These are phyloP conservation scores for Glycine soja DNA, from an alignment of 306 rosid genomes.

Conservation along the genomic window DNA sequence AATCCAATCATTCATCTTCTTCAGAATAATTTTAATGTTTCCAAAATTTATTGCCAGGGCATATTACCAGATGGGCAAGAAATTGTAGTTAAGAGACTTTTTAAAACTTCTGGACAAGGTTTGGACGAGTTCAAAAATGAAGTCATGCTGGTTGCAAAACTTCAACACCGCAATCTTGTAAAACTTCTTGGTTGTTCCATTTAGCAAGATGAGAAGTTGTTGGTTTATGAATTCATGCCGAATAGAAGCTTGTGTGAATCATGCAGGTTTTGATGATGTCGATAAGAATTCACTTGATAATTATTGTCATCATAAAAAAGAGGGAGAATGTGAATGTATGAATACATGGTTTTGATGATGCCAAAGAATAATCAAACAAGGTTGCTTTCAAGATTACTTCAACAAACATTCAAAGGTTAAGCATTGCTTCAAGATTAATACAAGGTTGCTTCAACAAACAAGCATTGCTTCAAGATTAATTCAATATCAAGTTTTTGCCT, in stretches of 20 bases:
- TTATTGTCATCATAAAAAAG: no score
- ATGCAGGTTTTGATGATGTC: no score
- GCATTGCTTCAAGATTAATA: no score
- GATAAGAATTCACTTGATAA: no score
- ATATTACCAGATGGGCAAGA: conserved; percentile 43
- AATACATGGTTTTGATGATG: no score
- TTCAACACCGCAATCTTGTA: conserved; percentile 63
- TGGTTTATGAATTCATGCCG: conserved; percentile 66
- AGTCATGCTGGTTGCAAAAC: conserved; percentile 42
- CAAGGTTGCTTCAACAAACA: no score
- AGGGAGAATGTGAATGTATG: no score
- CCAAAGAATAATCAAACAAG: no score
- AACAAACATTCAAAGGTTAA: no score
- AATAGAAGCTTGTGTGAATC: conserved; percentile 52
- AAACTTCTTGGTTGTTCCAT: conserved; percentile 62
- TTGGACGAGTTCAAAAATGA: conserved; percentile 61
- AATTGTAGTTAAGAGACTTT: conserved; percentile 61
- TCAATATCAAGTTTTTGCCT: no score
- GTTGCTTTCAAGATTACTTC: no score
- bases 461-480: no score
- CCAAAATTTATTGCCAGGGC: conserved; percentile 51
- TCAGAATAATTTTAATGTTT: background rate
- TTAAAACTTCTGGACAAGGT: conserved; percentile 57
- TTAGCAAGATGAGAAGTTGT: conserved; percentile 46
- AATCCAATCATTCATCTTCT: background rate